Conservation (phyloP, 805 yeast genomes). For the Candida khao-thaluensis region DNA sequence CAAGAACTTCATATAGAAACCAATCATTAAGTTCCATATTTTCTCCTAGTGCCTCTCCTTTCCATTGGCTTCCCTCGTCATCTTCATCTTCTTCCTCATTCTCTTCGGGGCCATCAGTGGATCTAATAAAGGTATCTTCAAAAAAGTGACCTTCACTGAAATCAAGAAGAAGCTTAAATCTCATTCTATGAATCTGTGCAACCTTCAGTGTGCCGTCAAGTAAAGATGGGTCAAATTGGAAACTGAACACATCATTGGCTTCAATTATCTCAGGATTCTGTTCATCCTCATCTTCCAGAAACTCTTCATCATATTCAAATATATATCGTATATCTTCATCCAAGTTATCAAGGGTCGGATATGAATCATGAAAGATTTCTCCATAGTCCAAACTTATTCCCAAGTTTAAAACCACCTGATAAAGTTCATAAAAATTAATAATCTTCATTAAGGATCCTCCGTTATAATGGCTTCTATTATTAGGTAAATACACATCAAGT, state of each 20-base stretch:
- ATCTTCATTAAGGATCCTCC: slow-evolving; percentile 22
- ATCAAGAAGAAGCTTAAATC: too few relatives aligned
- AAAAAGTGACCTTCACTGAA: too few relatives aligned
- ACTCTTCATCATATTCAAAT: slow-evolving; percentile 3
- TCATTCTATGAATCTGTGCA: background rate
- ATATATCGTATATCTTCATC: slow-evolving; percentile 16
- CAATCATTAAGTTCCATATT: background rate
- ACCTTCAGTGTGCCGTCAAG: background rate
- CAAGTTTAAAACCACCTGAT: slow-evolving; percentile 8
- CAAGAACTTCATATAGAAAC: background rate
- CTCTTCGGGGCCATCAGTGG: background rate
- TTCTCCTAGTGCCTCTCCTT: background rate
- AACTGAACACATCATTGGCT: background rate
- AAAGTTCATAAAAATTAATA: slow-evolving; percentile 10
- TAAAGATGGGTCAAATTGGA: background rate
- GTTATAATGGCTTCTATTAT: slow-evolving; percentile 40
- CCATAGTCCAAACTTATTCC: slow-evolving; percentile 4
- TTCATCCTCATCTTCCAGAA: slow-evolving; percentile 2
- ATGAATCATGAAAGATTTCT: slow-evolving; percentile 9
- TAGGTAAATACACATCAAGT: slow-evolving; percentile 24
- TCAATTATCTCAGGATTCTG: background rate
- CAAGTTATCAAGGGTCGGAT: slow-evolving; percentile 3
- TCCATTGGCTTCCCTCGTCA: too few relatives aligned
- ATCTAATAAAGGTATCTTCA: background rate
- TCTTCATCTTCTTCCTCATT: background rate